Evolutionary conservation across 495 filamentous ascomycete genomes (phyloP).

Genomic region (Staphylotrichum tortipilum): DNA sequence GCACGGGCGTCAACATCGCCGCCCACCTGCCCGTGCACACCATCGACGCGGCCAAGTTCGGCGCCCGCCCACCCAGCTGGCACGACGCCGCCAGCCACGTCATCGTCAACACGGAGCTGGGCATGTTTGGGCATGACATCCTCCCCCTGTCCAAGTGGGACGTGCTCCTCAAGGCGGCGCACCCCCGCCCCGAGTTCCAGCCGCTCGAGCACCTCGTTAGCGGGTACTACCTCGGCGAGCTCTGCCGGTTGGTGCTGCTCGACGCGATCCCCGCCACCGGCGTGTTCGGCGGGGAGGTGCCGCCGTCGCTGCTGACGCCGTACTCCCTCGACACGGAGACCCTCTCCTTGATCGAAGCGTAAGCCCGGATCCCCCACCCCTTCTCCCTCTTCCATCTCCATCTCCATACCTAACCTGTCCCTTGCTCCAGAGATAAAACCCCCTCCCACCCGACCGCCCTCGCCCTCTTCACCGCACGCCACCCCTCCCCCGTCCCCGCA

Average conservation of each 20-base stretch:
- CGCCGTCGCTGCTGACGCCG: slow-evolving; percentile 39
- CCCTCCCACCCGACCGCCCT: slow-evolving; percentile 24
- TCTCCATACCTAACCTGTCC: not conserved
- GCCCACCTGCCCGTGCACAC: slow-evolving; percentile 46
- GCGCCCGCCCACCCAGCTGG: slow-evolving; percentile 45
- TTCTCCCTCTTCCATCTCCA: not conserved
- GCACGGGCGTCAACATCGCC: slow-evolving; percentile 50
- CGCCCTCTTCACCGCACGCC: slow-evolving; percentile 30
- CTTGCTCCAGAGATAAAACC: slow-evolving; percentile 28
- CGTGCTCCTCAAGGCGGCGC: slow-evolving; percentile 47
- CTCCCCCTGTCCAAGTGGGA: slow-evolving; percentile 71
- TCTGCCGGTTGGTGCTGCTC: slow-evolving; percentile 59
- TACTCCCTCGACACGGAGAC: slow-evolving; percentile 56
- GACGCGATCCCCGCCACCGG: slow-evolving; percentile 51
- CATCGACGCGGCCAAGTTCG: slow-evolving; percentile 42
- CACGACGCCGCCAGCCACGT: slow-evolving; percentile 45
- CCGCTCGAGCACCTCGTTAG: slow-evolving; percentile 77
- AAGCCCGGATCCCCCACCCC: slow-evolving; percentile 17
- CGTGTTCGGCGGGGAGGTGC: slow-evolving; percentile 49
- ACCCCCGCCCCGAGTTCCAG: slow-evolving; percentile 71
- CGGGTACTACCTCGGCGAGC: slow-evolving; percentile 77
- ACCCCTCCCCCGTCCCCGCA: slow-evolving; percentile 37
- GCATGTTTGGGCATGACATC: slow-evolving; percentile 67
- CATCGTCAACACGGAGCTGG: slow-evolving; percentile 80
- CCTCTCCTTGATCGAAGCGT: slow-evolving; percentile 52